Conservation (phyloP, 2,329 filamentous ascomycete species). For the Lachnellula subtilissima region DNA sequence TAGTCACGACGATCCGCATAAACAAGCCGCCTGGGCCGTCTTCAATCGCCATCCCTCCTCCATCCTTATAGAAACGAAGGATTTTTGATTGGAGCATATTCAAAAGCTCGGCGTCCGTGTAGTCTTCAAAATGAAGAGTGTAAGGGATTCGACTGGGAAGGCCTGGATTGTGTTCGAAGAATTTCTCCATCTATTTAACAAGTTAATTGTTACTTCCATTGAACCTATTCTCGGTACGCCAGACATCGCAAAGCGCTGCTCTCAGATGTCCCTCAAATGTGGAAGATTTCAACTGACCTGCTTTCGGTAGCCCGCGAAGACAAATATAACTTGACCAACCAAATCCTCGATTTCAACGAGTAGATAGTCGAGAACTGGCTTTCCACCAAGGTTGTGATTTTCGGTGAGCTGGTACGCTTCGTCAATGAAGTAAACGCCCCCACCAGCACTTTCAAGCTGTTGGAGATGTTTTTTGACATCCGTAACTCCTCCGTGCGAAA, state of each 20-base stretch:
- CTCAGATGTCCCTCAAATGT: no score
- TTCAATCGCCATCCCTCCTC: conserved; percentile 51
- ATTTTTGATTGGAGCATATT: conserved; percentile 55
- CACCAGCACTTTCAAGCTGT: conserved; percentile 55
- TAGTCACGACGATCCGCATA: conserved; percentile 55
- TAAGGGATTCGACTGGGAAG: conserved; percentile 65
- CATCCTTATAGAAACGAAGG: conserved; percentile 45
- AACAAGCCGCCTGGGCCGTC: conserved; percentile 56
- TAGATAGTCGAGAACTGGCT: conserved; percentile 63
- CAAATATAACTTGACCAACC: conserved; percentile 63
- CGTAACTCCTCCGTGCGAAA: conserved; percentile 58
- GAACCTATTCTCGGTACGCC: no score
- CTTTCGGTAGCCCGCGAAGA: conserved; percentile 63
- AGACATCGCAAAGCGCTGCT: no score
- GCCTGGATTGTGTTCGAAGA: conserved; percentile 70
- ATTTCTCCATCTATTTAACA: conserved; percentile 76
- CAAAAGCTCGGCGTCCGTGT: conserved; percentile 59
- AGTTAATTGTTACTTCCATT: conserved; percentile 11
- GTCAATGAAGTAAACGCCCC: conserved; percentile 72
- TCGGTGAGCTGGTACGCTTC: conserved; percentile 71
- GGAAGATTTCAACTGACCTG: no score
- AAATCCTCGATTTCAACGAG: conserved; percentile 70
- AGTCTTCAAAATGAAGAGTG: conserved; percentile 64
- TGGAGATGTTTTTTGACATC: conserved; percentile 55
- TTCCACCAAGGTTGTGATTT: conserved; percentile 52